These are phyloP conservation scores for Penicillium sp. DNA, from an alignment of 2,329 filamentous ascomycete species.

Conservation along the genomic window DNA sequence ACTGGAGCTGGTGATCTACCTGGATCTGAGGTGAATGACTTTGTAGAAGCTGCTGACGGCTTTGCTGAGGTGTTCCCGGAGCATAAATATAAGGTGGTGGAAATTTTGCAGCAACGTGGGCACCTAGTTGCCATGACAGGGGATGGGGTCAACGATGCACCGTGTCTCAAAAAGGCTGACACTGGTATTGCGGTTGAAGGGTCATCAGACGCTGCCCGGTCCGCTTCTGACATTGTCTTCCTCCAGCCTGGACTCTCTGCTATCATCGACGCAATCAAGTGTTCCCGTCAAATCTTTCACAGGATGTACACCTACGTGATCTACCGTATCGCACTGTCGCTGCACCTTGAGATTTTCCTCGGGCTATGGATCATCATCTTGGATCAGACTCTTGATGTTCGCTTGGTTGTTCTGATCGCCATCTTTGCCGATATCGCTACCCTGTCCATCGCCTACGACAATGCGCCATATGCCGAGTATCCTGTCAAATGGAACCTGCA, in stretches of 20 bases:
- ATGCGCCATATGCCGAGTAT: constrained; percentile 79
- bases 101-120: constrained; percentile 89
- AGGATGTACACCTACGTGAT: constrained; percentile 96
- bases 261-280: constrained; percentile 91
- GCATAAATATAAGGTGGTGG: constrained; percentile 93
- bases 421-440: constrained; percentile 94
- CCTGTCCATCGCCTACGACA: constrained; percentile 89
- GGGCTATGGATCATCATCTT: constrained; percentile 89
- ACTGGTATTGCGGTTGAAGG: constrained; percentile 94
- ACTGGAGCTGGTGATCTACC: constrained; percentile 90
- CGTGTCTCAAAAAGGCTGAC: constrained; percentile 92
- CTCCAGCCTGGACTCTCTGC: constrained; percentile 86
- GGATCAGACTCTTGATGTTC: constrained; percentile 79
- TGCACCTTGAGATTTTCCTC: constrained; percentile 88
- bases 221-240: constrained; percentile 91
- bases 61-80: constrained; percentile 94
- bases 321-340: constrained; percentile 88
- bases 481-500: constrained; percentile 95
- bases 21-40: constrained; percentile 90
- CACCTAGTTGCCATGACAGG: constrained; percentile 95
- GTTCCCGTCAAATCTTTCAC: constrained; percentile 91
- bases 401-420: constrained; percentile 89
- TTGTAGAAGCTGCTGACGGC: constrained; percentile 91
- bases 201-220: constrained; percentile 85
- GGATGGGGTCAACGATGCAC: constrained; percentile 92